A percentile compares a stretch with the other conserved stretches of the same genome.
Conservation (phyloP, 768 basidiomycete genomes). For the Clavulina sp. region DNA sequence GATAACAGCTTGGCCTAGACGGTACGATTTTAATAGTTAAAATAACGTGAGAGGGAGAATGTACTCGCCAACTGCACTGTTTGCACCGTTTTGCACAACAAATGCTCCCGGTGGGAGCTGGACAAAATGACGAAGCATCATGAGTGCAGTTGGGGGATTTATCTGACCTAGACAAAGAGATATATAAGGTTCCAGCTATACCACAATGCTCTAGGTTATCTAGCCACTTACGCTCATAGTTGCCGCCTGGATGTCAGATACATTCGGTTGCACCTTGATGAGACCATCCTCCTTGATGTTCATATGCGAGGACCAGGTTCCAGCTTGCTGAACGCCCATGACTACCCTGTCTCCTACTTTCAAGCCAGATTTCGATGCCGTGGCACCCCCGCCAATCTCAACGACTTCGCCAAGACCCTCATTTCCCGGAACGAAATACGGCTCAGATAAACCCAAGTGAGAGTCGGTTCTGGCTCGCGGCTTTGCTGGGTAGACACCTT, state of each 20-base stretch:
- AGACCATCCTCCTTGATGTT: conserved; percentile 40
- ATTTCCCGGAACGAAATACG: conserved; percentile 41
- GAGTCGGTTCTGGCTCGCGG: conserved; percentile 21
- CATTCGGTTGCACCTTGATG: conserved; percentile 32
- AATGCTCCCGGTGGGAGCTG: conserved; percentile 50
- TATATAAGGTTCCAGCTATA: background rate
- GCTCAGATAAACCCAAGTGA: conserved; percentile 18
- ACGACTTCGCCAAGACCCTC: conserved; percentile 57
- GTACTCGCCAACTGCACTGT: conserved; percentile 47
- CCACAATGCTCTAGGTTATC: background rate
- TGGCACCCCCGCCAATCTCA: conserved; percentile 39
- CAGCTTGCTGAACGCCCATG: conserved; percentile 46
- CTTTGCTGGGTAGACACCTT: conserved; percentile 64
- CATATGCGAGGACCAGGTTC: conserved; percentile 51
- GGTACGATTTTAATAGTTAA: background rate
- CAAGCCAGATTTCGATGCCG: no score
- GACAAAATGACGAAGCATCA: conserved; percentile 61
- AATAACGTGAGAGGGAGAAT: background rate
- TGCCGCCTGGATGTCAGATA: conserved; percentile 51
- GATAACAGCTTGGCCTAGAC: conserved; percentile 76
- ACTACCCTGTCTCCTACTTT: conserved; percentile 55
- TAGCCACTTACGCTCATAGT: conserved; percentile 46
- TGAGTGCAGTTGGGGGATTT: conserved; percentile 70
- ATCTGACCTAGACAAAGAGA: conserved; percentile 26
- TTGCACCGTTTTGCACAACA: conserved; percentile 75